A percentile compares a stretch with the other conserved stretches of the same genome.
Conservation (phyloP, 1,284 basidiomycete genomes). For the Mycosarcoma maydis region DNA sequence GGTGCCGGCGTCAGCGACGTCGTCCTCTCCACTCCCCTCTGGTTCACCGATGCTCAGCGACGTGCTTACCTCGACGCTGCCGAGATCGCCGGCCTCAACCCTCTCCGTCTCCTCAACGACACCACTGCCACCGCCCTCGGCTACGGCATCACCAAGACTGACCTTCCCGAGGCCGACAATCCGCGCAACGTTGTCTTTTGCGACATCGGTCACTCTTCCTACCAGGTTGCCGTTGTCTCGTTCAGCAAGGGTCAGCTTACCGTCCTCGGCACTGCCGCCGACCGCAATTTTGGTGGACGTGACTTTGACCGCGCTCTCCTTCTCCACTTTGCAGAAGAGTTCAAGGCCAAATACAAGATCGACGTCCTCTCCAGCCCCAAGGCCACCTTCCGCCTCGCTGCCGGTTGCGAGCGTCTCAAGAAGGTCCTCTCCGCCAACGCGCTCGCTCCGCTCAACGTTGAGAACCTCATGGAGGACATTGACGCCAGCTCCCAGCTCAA, state of each 20-base stretch:
- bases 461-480: slow-evolving; percentile 66
- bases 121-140: slow-evolving; percentile 65
- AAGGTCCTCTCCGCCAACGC: slow-evolving; percentile 67
- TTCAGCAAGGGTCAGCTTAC: slow-evolving; percentile 67
- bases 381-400: slow-evolving; percentile 64
- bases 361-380: slow-evolving; percentile 65
- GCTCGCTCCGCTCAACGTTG: slow-evolving; percentile 65
- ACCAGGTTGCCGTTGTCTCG: slow-evolving; percentile 66
- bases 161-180: slow-evolving; percentile 64
- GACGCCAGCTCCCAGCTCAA: slow-evolving; percentile 65
- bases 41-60: slow-evolving; percentile 66
- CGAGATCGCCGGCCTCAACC: slow-evolving; percentile 66
- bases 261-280: slow-evolving; percentile 62
- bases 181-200: slow-evolving; percentile 66
- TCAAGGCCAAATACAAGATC: slow-evolving; percentile 67
- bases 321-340: slow-evolving; percentile 65
- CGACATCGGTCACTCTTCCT: slow-evolving; percentile 66
- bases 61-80: slow-evolving; percentile 65
- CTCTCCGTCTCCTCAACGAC: slow-evolving; percentile 65
- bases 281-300: slow-evolving; percentile 66
- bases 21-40: slow-evolving; percentile 65
- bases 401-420: slow-evolving; percentile 66
- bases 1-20: slow-evolving; percentile 64
- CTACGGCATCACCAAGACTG: slow-evolving; percentile 67
- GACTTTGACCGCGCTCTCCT: slow-evolving; percentile 66